phyloP scores from a whole-genome alignment of 2,329 filamentous ascomycete genomes.

The Fusarium tjaetaba region DNA sequence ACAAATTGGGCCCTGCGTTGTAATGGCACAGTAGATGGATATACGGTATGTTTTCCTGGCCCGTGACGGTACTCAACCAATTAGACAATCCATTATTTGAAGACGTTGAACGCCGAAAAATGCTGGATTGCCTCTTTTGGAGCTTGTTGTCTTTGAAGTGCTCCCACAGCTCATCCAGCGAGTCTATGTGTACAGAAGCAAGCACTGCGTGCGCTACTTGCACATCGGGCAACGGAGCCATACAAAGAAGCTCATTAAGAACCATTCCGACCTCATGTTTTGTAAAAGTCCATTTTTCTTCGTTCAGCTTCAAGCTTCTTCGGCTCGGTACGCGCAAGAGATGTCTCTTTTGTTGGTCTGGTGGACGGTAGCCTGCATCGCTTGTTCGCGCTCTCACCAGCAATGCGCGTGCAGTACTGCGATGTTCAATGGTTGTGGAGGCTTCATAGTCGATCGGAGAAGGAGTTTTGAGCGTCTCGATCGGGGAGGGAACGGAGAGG shows the following conservation, averaged over 20 bases:
- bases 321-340: not conserved
- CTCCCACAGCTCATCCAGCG: slow-evolving; percentile 18
- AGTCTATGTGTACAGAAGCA: not conserved
- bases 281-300: slow-evolving; percentile 9
- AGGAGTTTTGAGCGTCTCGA: not conserved
- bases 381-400: slow-evolving; percentile 3
- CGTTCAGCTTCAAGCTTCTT: not conserved
- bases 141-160: slow-evolving; percentile 11
- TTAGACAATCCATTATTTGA: not conserved
- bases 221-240: not conserved
- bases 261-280: slow-evolving; percentile 21
- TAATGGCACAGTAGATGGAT: not conserved
- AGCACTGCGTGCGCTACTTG: slow-evolving; percentile 14
- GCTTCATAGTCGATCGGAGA: not conserved
- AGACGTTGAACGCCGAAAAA: not conserved
- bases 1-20: not conserved
- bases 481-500: not conserved
- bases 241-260: not conserved
- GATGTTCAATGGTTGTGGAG: not conserved
- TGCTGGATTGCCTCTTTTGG: slow-evolving; percentile 2
- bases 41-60: not conserved
- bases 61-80: not conserved
- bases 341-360: slow-evolving; percentile 5
- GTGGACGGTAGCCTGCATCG: not conserved
- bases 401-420: not conserved